Evolutionary conservation across 305 asterid species (phyloP).

Genomic region (Fraxinus sp.): DNA sequence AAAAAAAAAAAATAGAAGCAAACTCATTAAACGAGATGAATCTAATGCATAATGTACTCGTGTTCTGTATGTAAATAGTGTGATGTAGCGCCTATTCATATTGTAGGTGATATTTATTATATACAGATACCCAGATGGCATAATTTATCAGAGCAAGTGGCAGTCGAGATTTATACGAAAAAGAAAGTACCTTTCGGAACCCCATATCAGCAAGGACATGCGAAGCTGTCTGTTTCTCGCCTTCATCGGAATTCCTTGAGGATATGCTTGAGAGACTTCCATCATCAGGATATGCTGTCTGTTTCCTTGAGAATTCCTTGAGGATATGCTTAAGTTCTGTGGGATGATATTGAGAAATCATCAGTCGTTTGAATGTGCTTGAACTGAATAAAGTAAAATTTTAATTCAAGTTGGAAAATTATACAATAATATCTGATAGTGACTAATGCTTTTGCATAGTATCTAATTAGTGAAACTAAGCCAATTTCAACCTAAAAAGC

Average conservation of each 20-base stretch:
- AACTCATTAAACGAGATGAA: not conserved
- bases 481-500: not conserved
- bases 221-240: constrained; percentile 30
- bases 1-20: not conserved
- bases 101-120: not conserved
- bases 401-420: not conserved
- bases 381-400: not conserved
- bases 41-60: not conserved
- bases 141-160: not conserved
- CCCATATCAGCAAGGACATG: constrained; percentile 26
- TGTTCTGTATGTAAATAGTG: not conserved
- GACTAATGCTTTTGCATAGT: not conserved
- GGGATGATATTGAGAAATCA: not conserved
- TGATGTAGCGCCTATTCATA: not conserved
- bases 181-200: constrained; percentile 37
- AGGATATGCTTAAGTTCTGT: constrained; percentile 35
- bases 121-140: not conserved
- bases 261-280: constrained; percentile 49
- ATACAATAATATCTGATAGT: not conserved
- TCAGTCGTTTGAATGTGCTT: not conserved
- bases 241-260: constrained; percentile 42
- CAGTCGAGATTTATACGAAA: not conserved
- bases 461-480: not conserved
- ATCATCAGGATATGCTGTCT: no score
- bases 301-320: constrained; percentile 40